Base-by-base conservation (phyloP, 2,329 filamentous ascomycete species). In the Penicillium sp. region DNA sequence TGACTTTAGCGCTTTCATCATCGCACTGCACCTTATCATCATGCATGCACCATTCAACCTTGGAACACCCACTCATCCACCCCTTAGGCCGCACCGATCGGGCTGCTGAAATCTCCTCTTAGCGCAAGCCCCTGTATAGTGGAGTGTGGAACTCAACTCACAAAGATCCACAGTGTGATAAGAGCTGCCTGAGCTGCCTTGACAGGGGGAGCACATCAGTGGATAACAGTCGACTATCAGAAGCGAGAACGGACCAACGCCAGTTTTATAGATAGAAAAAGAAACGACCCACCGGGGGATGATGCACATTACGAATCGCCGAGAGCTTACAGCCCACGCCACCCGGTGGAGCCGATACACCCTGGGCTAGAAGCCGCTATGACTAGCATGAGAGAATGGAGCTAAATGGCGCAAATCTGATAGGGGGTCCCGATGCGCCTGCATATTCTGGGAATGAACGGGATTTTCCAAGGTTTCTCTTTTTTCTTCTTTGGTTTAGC, bases 181-280 rank as follows among this genome's bases (percentile, higher is more conserved):
- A 36, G 34, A 36, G 34, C 48, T 22, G 34, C 16, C 41, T 32
- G 34, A 36, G 34, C 48, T 22, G 34, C 16, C 41, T 32, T 43
- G 36, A 39, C 24, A 29, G 32, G 34, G 7, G 44, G 44, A 11
- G 36, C 8, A 42, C 21, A n/a, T 50, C 11, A 39, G 43, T 42
- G 27, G 34, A 7, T 36, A 36, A n/a, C 34, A 14, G 24, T 27
- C 24, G 24, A 27, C 5, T 21, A 39, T 43, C 18, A 29, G 27
- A 45, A 50, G 48, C 42, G 45, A 18, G 18, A 45, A 49, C 43
- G 14, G 41, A 42, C 42, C 48, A 47, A 50, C 42, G 16, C 22
- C 43, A 45, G 41, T 46, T 31, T 60, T 60, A 57, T 58, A 58
- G 34, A 58, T 58, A 60, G 58, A 59, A 60, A 36, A 36, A 13